phyloP scores from a whole-genome alignment of 192 early-diverging fungal species.

The Coemansia sp. region DNA sequence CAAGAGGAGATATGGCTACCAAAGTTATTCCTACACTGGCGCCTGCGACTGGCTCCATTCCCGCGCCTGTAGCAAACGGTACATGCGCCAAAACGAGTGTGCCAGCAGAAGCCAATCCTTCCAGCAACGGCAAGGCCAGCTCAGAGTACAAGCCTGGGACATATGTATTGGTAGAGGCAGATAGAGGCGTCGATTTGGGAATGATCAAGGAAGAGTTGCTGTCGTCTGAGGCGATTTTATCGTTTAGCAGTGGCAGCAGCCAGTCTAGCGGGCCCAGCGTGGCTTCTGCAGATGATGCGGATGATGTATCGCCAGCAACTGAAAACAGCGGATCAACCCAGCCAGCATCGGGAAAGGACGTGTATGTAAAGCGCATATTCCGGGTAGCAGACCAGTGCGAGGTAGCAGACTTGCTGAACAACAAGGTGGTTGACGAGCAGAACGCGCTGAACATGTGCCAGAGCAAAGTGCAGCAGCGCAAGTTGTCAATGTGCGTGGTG shows the following conservation, averaged over 20 bases:
- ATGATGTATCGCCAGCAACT: background rate
- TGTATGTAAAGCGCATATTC: conserved; percentile 89
- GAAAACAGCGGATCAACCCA: background rate
- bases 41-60: conserved; percentile 1
- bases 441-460: conserved; percentile 87
- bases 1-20: conserved; percentile 20
- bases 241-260: conserved; percentile 18
- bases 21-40: conserved; percentile 31
- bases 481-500: conserved; percentile 91
- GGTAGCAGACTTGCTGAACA: conserved; percentile 68
- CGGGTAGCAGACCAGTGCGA: conserved; percentile 76
- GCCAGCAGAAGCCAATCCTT: background rate
- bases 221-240: conserved; percentile 14
- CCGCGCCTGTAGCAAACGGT: background rate
- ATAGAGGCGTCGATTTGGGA: conserved; percentile 50
- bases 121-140: background rate
- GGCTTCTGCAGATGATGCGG: background rate
- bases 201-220: conserved; percentile 36
- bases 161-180: conserved; percentile 49
- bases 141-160: conserved; percentile 18
- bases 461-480: conserved; percentile 82
- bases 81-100: too few species aligned
- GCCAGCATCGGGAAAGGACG: conserved; percentile 58
- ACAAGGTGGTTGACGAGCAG: conserved; percentile 86
- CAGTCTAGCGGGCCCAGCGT: background rate